Base-by-base conservation (phyloP, 768 basidiomycete species). In the Macrolepiota albuminosa region DNA sequence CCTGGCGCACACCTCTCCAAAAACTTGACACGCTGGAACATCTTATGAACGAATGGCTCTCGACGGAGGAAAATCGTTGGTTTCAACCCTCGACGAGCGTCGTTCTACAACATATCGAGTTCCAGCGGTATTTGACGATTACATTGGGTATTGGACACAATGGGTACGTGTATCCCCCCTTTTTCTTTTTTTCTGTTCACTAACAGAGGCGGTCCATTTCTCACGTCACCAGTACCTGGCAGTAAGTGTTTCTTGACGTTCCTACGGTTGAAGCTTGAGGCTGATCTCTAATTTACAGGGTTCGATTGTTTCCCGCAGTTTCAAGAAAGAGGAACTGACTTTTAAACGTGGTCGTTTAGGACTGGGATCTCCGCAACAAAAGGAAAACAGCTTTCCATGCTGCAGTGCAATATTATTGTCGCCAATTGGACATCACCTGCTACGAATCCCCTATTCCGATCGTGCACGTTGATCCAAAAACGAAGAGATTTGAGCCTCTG, bases 311-410 rank as follows among this genome's bases (percentile, higher is more conserved):
- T 40, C n/a, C 13, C 18, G 8, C 11, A 40, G 37, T 42, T 34
- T 34, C 14, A 31, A 9, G 18, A 37, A 36, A 56, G 16, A 16
- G 2, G 14, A 37, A 18, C 31, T 57, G 26, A 60, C 29, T 29
- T 39, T 45, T 36, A 16, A 8, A 34, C 14, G 47, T n/a, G 21
- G 29, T 24, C 14, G 26, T 29, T 43, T 50, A 67, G 75, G 82
- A 73, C 70, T 92, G 89, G 89, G 81, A 82, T 29, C 72, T 86
- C 31, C 81, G 80, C 21, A 76, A 75, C 61, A 71, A 79, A 11
- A 82, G 89, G 50, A 84, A 81, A 68, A 92, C 90, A 0, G 87
- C 89, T 3, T 93, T 93, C 76, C 84, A 90, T 67, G 88, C 88
- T 9, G 90, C 91, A 1, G 85, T 85, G 24, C 84, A 89, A 64